Evolutionary conservation across 768 basidiomycete species (phyloP).

Genomic region (Lactarius hengduanensis): DNA sequence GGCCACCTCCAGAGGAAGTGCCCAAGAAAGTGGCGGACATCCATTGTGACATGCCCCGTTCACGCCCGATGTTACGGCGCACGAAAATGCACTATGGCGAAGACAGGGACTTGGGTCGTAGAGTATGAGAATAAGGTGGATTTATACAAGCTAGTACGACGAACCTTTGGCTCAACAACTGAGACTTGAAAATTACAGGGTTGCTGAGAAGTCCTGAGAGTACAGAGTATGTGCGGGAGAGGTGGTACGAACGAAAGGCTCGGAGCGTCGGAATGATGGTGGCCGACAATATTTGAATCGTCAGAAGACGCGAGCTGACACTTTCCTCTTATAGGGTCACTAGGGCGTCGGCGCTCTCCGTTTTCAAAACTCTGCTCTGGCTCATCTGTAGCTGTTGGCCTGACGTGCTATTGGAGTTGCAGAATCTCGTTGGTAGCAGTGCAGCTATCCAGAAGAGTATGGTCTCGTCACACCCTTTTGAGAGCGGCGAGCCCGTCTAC

Average conservation of each 20-base stretch:
- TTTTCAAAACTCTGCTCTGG: no score
- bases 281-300: no score
- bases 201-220: neutral
- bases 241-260: neutral
- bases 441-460: no score
- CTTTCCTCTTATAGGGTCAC: no score
- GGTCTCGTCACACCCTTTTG: no score
- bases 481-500: no score
- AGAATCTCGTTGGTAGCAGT: no score
- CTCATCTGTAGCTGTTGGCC: no score
- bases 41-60: slow-evolving; percentile 34
- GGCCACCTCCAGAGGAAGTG: slow-evolving; percentile 76
- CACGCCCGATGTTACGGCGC: neutral
- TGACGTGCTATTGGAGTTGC: no score
- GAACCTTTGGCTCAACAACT: neutral
- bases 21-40: slow-evolving; percentile 72
- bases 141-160: neutral
- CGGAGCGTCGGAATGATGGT: neutral
- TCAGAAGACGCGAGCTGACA: no score
- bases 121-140: neutral
- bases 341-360: no score
- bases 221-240: neutral
- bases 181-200: neutral
- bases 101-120: neutral
- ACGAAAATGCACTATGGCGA: neutral